Base-by-base conservation (phyloP, 75 land plant genomes). In the Isoetes taiwanensis region DNA sequence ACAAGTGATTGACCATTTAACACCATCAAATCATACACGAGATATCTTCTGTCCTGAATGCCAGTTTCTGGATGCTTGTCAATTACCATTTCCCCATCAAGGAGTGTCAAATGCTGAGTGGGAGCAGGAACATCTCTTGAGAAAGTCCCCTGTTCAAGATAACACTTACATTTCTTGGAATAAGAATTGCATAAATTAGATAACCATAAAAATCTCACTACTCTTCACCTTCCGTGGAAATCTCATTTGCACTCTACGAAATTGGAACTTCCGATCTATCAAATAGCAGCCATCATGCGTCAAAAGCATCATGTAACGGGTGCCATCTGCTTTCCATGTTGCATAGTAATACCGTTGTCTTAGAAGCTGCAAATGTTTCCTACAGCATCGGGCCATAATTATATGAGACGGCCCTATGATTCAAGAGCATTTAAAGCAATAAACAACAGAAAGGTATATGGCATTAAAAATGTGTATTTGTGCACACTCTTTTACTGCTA, bases 321-420 rank as follows among this genome's bases (percentile, higher is more conserved):
- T 88, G 50, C 99, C 99, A 78, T 94, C 99, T 55, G 99, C 99
- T 66, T 94, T 94, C 99, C 99, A 94, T 17, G 99, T 94, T 21
- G 96, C 96, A 78, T 88, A 94, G 54, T 94, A 94, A 62, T 94
- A 94, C 1, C 89, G 82, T 62, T 88, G 96, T 57, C 86, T 82
- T 35, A 94, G 46, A 12, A 88, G 64, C 56, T 82, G 86, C 41
- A 94, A 35, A 52, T 88, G 79, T 11, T 74, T 78, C 64, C 99
- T 91, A 84, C 58, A 64, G n/a, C n/a, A n/a, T n/a, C n/a, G n/a
- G n/a, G n/a, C n/a, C n/a, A n/a, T n/a, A n/a, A n/a, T n/a, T n/a
- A n/a, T n/a, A n/a, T n/a, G n/a, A n/a, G n/a, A n/a, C n/a, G n/a
- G n/a, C n/a, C n/a, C n/a, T n/a, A n/a, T n/a, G n/a, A n/a, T n/a